Evolutionary conservation across 805 yeast genomes (phyloP).

Genomic region (Clavispora phyllophila): DNA sequence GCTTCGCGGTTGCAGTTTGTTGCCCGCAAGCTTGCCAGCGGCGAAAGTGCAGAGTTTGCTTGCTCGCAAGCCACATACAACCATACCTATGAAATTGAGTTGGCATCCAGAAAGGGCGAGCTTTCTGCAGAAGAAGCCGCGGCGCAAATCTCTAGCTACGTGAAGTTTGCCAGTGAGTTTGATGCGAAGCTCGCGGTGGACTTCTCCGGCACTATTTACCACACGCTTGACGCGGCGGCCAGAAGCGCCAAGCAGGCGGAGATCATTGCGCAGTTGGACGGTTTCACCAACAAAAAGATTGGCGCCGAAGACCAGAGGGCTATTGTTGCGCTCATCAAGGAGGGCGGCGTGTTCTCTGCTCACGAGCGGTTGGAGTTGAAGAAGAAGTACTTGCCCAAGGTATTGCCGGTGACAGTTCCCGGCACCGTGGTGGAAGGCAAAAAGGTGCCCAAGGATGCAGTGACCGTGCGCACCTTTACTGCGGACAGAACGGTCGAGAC

Average conservation of each 20-base stretch:
- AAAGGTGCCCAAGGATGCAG: slow-evolving; percentile 44
- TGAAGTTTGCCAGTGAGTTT: slow-evolving; percentile 30
- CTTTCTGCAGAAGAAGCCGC: slow-evolving; percentile 23
- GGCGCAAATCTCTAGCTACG: slow-evolving; percentile 24
- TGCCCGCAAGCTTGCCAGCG: slow-evolving; percentile 48
- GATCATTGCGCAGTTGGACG: slow-evolving; percentile 17
- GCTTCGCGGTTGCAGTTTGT: slow-evolving; percentile 50
- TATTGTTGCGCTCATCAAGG: slow-evolving; percentile 40
- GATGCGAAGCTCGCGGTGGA: slow-evolving; percentile 46
- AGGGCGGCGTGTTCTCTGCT: slow-evolving; percentile 35
- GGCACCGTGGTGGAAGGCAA: slow-evolving; percentile 39
- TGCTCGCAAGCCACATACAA: slow-evolving; percentile 53
- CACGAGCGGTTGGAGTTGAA: slow-evolving; percentile 36
- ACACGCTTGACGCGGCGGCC: slow-evolving; percentile 30
- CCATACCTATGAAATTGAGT: slow-evolving; percentile 39
- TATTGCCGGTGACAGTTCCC: slow-evolving; percentile 46
- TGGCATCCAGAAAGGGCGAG: slow-evolving; percentile 36
- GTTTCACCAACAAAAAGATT: slow-evolving; percentile 20
- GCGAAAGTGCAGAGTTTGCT: slow-evolving; percentile 54
- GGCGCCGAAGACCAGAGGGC: slow-evolving; percentile 35
- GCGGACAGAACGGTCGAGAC: slow-evolving; percentile 46
- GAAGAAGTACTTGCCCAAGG: slow-evolving; percentile 49
- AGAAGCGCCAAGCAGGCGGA: slow-evolving; percentile 18
- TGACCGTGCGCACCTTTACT: slow-evolving; percentile 54
- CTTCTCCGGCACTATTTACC: slow-evolving; percentile 35